Percentiles rank a stretch among this genome's conserved stretches.
phyloP scores from a whole-genome alignment of 2,329 filamentous ascomycete species.

The Ophidiomyces ophidiicola region DNA sequence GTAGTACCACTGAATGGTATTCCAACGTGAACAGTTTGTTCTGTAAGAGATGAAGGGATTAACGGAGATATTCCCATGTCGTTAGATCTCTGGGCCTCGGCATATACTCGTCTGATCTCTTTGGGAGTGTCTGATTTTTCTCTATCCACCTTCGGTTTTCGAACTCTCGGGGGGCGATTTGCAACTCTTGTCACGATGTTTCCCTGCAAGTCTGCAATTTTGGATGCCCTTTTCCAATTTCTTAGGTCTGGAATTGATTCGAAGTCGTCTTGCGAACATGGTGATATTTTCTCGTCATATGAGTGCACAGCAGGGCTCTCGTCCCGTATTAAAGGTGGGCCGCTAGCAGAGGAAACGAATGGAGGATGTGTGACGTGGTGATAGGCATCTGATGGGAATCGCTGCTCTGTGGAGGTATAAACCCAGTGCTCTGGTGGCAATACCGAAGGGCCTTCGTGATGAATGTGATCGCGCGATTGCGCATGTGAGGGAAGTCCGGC shows the following conservation, averaged over 20 bases:
- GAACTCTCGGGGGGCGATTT: constrained; percentile 2
- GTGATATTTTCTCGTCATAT: background rate
- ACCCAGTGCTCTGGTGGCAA: background rate
- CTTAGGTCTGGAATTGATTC: background rate
- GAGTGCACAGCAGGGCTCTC: background rate
- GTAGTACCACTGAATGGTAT: background rate
- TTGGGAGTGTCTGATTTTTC: background rate
- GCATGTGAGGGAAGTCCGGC: constrained; percentile 1
- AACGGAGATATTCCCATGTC: background rate
- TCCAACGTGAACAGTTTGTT: background rate
- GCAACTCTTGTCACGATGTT: constrained; percentile 4
- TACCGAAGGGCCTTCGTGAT: background rate
- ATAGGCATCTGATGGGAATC: background rate
- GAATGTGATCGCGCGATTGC: background rate
- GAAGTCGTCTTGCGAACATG: background rate
- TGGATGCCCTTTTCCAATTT: constrained; percentile 5
- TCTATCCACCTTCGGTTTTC: constrained; percentile 1
- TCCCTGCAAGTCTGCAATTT: background rate
- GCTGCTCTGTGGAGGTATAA: constrained; percentile 4
- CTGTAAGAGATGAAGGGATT: background rate
- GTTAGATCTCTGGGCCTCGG: background rate
- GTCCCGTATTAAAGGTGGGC: background rate
- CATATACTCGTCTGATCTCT: constrained; percentile 1
- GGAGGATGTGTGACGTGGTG: background rate
- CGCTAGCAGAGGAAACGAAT: background rate